These are phyloP conservation scores for Lophiotrema nucula DNA, from an alignment of 495 filamentous ascomycete genomes.

Conservation along the genomic window DNA sequence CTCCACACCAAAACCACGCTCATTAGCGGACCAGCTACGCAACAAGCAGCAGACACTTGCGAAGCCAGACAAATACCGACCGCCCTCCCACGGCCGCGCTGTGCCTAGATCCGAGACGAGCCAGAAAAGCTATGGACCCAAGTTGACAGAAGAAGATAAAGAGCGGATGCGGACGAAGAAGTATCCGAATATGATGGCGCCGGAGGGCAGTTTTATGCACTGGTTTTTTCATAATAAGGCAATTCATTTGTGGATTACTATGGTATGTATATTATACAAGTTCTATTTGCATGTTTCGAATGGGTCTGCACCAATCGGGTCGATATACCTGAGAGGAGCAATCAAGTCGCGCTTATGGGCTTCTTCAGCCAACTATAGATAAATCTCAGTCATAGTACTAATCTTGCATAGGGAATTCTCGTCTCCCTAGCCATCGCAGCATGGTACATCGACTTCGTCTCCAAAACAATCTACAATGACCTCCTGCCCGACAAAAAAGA, in stretches of 20 bases:
- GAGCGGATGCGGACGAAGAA: slow-evolving; percentile 60
- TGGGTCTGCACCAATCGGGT: not conserved
- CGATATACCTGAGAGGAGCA: too few relatives aligned
- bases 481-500: slow-evolving; percentile 64
- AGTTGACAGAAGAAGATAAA: slow-evolving; percentile 53
- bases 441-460: slow-evolving; percentile 67
- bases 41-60: slow-evolving; percentile 59
- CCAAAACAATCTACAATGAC: slow-evolving; percentile 67
- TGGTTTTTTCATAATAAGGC: slow-evolving; percentile 70
- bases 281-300: not conserved
- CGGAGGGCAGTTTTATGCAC: slow-evolving; percentile 68
- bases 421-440: slow-evolving; percentile 64
- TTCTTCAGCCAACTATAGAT: too few relatives aligned
- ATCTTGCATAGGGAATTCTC: slow-evolving; percentile 57
- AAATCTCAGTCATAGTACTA: too few relatives aligned
- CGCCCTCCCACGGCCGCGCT: slow-evolving; percentile 75
- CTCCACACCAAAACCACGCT: not conserved
- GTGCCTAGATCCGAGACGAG: slow-evolving; percentile 49
- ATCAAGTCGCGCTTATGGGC: too few relatives aligned
- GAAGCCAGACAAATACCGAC: slow-evolving; percentile 79
- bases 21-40: slow-evolving; percentile 9
- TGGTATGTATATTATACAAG: slow-evolving; percentile 57
- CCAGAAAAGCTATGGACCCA: slow-evolving; percentile 60
- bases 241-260: slow-evolving; percentile 74
- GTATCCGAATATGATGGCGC: slow-evolving; percentile 81